Evolutionary conservation across 2,329 filamentous ascomycete genomes (phyloP).

Genomic region (Ceratocystiopsis sp.): DNA sequence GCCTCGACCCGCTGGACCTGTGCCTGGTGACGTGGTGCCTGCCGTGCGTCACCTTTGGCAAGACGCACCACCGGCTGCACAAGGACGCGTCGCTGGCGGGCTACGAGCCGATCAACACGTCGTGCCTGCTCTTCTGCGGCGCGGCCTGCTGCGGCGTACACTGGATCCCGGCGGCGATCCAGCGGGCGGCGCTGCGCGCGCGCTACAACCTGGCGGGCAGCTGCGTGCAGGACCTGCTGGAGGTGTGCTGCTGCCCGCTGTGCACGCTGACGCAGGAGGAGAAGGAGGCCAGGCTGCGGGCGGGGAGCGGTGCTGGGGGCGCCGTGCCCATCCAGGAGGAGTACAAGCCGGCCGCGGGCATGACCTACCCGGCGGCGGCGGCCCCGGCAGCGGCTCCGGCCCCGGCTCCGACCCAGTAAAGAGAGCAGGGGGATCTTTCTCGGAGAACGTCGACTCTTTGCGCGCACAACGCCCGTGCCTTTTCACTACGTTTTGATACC

Average conservation of each 20-base stretch:
- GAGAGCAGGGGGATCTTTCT: no score
- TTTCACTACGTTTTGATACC: no score
- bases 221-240: constrained; percentile 24
- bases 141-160: constrained; percentile 22
- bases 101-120: constrained; percentile 29
- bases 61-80: constrained; percentile 27
- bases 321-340: constrained; percentile 12
- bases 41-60: constrained; percentile 31
- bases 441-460: no score
- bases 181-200: constrained; percentile 26
- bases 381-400: no score
- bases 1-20: constrained; percentile 25
- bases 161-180: constrained; percentile 26
- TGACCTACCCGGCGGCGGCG: constrained; percentile 12
- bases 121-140: constrained; percentile 28
- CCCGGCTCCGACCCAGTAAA: no score
- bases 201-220: constrained; percentile 28
- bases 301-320: constrained; percentile 16
- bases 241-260: constrained; percentile 27
- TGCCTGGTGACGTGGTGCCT: constrained; percentile 29
- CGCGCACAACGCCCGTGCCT: no score
- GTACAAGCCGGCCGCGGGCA: constrained; percentile 16
- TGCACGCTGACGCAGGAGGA: constrained; percentile 29
- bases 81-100: constrained; percentile 23
- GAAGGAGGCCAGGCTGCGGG: constrained; percentile 21